Percentiles rank a stretch among this genome's conserved stretches.
phyloP scores from a whole-genome alignment of 2,329 filamentous ascomycete species.

The Alternaria alternata region DNA sequence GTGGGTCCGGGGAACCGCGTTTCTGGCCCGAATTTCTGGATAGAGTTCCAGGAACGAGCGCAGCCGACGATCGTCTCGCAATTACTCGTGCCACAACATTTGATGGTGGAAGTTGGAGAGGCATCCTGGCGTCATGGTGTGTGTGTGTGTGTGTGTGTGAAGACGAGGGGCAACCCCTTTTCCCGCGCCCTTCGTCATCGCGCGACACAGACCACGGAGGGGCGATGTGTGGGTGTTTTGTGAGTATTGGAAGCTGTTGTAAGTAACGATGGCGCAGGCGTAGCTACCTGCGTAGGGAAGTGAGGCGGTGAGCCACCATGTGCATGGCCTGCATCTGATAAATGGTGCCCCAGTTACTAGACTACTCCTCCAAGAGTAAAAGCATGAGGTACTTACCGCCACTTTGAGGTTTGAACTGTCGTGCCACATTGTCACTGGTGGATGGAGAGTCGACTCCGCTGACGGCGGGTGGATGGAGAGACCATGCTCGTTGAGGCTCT shows the following conservation, averaged over 20 bases:
- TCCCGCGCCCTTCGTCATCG: conserved; percentile 36
- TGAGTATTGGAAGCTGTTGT: conserved; percentile 16
- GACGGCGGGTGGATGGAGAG: conserved; percentile 30
- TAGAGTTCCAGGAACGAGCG: conserved; percentile 47
- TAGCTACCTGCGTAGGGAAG: conserved; percentile 4
- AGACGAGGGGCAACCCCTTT: conserved; percentile 32
- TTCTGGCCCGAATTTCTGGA: conserved; percentile 45
- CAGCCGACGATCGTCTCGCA: conserved; percentile 42
- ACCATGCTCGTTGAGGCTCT: conserved; percentile 24
- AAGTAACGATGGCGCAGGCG: conserved; percentile 26
- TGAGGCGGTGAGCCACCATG: conserved; percentile 38
- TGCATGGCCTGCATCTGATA: conserved; percentile 32
- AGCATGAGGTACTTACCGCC: conserved; percentile 43
- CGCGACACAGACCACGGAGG: conserved; percentile 26
- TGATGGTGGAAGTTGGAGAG: conserved; percentile 30
- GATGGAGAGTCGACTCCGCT: conserved; percentile 24
- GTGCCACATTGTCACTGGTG: conserved; percentile 20
- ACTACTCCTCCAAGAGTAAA: conserved; percentile 42
- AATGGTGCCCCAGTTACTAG: conserved; percentile 23
- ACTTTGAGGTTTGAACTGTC: conserved; percentile 25
- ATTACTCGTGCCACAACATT: conserved; percentile 37
- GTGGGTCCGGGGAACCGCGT: conserved; percentile 46
- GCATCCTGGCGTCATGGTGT: conserved; percentile 32
- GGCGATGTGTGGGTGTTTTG: conserved; percentile 20
- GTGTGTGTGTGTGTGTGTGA: conserved; percentile 17